phyloP scores from a whole-genome alignment of 1,284 basidiomycete species.

The Malassezia globosa region DNA sequence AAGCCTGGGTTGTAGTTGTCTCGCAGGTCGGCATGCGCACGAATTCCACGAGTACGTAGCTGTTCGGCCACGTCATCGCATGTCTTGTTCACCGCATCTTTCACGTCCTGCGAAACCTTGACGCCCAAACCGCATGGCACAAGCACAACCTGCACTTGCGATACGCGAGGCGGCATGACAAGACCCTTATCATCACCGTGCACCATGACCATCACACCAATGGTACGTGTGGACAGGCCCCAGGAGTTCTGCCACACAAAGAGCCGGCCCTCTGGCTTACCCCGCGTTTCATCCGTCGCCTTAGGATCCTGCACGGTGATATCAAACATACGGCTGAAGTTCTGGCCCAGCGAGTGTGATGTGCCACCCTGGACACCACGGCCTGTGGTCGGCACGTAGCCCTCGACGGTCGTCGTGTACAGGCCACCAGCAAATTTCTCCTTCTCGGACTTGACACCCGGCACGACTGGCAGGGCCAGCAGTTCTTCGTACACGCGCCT shows the following conservation, averaged over 20 bases:
- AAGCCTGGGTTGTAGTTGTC: constrained; percentile 95
- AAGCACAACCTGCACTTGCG: constrained; percentile 78
- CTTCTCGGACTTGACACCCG: constrained; percentile 94
- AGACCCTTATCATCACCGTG: constrained; percentile 97
- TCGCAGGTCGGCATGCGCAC: constrained; percentile 78
- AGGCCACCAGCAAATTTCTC: constrained; percentile 97
- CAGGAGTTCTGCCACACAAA: constrained; percentile 97
- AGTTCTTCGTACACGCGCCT: constrained; percentile 91
- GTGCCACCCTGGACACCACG: constrained; percentile 97
- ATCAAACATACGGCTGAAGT: constrained; percentile 98
- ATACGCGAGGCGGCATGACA: constrained; percentile 86
- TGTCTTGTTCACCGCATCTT: constrained; percentile 65
- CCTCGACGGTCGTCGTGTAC: constrained; percentile 96
- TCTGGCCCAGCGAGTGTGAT: constrained; percentile 93
- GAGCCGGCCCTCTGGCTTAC: constrained; percentile 52
- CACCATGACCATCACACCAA: constrained; percentile 99
- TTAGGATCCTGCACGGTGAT: constrained; percentile 77
- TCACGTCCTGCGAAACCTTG: constrained; percentile 48
- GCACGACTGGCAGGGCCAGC: constrained; percentile 90
- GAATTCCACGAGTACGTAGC: constrained; percentile 57
- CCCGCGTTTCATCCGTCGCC: constrained; percentile 36
- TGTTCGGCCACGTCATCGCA: constrained; percentile 54
- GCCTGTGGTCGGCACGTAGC: constrained; percentile 92
- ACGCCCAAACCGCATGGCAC: constrained; percentile 80
- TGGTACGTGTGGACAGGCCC: constrained; percentile 90